These are phyloP conservation scores for Cladosporium sp. DNA, from an alignment of 2,329 filamentous ascomycete species.

Conservation along the genomic window DNA sequence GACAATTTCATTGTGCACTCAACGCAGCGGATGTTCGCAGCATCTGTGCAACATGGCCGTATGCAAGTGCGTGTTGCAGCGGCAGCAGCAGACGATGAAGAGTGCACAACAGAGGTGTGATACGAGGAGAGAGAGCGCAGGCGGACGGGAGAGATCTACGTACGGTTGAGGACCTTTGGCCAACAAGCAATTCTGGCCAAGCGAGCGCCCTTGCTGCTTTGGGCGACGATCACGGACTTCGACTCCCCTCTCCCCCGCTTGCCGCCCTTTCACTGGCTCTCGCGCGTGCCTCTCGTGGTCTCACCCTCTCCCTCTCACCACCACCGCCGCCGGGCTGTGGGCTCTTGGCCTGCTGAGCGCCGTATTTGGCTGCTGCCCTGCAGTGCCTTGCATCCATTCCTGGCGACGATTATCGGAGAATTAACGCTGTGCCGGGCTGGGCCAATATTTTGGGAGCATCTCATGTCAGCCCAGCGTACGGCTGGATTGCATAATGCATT, in stretches of 20 bases:
- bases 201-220: constrained; percentile 3
- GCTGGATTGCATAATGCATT: constrained; percentile 7
- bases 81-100: not conserved
- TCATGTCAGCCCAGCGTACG: constrained; percentile 16
- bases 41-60: not conserved
- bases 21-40: constrained; percentile 1
- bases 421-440: constrained; percentile 19
- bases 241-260: not conserved
- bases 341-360: constrained; percentile 10
- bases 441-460: not conserved
- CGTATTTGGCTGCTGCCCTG: constrained; percentile 4
- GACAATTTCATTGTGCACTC: constrained; percentile 11
- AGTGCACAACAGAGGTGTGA: not conserved
- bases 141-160: not conserved
- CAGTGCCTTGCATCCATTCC: constrained; percentile 19
- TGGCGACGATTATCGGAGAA: constrained; percentile 22
- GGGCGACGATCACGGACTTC: not conserved
- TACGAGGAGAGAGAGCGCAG: not conserved
- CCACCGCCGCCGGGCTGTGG: constrained; percentile 5
- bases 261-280: not conserved
- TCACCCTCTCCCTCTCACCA: not conserved
- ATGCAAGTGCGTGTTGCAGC: not conserved
- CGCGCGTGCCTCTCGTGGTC: not conserved
- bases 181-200: constrained; percentile 9
- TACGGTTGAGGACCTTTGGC: not conserved